A percentile compares a stretch with the other conserved stretches of the same genome.
phyloP scores from a whole-genome alignment of 2,329 filamentous ascomycete genomes.

The Chaetothyriales sp. region DNA sequence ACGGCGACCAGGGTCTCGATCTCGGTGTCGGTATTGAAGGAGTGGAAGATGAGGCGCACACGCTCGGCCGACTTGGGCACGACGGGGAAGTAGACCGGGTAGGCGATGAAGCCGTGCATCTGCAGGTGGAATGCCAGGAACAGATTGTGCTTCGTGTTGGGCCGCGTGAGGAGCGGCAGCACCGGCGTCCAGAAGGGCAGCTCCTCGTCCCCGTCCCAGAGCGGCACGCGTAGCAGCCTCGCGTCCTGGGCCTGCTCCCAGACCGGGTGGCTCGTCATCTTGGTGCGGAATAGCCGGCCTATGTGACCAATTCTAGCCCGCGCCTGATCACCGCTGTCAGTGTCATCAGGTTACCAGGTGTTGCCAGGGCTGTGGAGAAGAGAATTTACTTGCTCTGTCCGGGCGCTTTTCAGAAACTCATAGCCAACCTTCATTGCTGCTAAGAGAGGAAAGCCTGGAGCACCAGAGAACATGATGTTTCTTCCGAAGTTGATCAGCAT shows the following conservation, averaged over 20 bases:
- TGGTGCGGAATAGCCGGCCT: no score
- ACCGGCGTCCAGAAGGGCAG: background rate
- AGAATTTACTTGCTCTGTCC: background rate
- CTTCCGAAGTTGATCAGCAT: constrained; percentile 61
- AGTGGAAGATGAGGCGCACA: constrained; percentile 51
- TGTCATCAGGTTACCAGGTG: background rate
- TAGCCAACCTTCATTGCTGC: background rate
- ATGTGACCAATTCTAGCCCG: no score
- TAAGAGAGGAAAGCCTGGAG: background rate
- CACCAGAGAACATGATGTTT: constrained; percentile 37
- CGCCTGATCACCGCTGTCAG: background rate
- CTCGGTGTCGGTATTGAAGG: constrained; percentile 37
- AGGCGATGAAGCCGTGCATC: background rate
- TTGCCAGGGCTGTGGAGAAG: no score
- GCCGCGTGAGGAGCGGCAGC: background rate
- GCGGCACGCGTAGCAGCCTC: no score
- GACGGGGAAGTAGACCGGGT: constrained; percentile 31
- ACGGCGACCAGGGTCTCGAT: background rate
- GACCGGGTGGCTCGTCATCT: no score
- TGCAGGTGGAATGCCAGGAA: background rate
- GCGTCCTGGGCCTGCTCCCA: no score
- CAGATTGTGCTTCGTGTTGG: no score
- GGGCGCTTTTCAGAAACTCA: constrained; percentile 26
- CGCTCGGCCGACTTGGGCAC: constrained; percentile 47
- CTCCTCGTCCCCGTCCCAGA: background rate